Percentiles rank a stretch among this genome's conserved stretches.
These are phyloP conservation scores for Didymella segeticola DNA, from an alignment of 2,329 filamentous ascomycete genomes.

Conservation along the genomic window DNA sequence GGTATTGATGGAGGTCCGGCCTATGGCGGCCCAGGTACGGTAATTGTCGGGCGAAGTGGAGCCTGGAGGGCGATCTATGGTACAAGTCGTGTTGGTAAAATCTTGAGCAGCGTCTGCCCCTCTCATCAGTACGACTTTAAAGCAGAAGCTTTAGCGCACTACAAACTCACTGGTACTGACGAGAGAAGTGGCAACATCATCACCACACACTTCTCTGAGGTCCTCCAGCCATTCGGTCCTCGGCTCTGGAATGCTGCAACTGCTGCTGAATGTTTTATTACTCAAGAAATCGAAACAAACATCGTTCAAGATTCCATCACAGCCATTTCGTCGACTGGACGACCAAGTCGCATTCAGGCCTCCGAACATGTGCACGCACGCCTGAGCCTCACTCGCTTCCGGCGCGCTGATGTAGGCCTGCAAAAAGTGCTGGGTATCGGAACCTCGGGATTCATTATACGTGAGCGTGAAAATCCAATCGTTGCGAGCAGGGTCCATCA, in stretches of 20 bases:
- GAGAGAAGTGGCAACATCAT: not conserved
- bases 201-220: not conserved
- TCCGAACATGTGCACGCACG: conserved; percentile 6
- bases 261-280: not conserved
- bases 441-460: conserved; percentile 4
- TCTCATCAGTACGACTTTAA: not conserved
- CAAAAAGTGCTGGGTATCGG: not conserved
- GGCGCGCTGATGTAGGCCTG: conserved; percentile 3
- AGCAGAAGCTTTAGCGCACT: too few species aligned
- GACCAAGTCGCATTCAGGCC: conserved; percentile 7
- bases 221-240: not conserved
- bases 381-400: conserved; percentile 1
- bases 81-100: not conserved
- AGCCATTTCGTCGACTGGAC: conserved; percentile 1
- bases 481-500: conserved; percentile 15
- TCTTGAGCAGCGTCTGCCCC: not conserved
- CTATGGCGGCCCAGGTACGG: not conserved
- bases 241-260: not conserved
- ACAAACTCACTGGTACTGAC: not conserved
- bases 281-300: not conserved
- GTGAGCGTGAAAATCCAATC: conserved; percentile 14
- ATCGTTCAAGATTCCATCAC: conserved; percentile 10
- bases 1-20: not conserved
- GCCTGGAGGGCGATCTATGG: not conserved
- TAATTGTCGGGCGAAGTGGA: not conserved